Evolutionary conservation across 1,139 yeast genomes (phyloP).

Genomic region (Kodamaea alishanica): DNA sequence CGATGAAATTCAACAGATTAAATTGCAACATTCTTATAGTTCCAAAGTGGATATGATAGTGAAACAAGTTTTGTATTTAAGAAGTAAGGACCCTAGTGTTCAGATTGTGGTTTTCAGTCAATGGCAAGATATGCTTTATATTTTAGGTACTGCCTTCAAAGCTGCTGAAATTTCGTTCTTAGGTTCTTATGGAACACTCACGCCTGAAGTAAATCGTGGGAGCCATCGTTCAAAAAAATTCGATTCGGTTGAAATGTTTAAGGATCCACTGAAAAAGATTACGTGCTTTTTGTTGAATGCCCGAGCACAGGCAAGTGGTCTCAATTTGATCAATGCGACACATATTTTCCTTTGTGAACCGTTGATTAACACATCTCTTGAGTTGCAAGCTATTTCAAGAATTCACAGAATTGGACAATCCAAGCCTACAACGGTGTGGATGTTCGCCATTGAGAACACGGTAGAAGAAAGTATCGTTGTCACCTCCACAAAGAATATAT

Average conservation of each 20-base stretch:
- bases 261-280: slow-evolving; percentile 51
- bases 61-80: slow-evolving; percentile 63
- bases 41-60: slow-evolving; percentile 83
- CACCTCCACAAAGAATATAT: slow-evolving; percentile 49
- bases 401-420: slow-evolving; percentile 91
- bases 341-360: slow-evolving; percentile 92
- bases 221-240: slow-evolving; percentile 28
- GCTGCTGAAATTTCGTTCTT: slow-evolving; percentile 54
- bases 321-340: slow-evolving; percentile 85
- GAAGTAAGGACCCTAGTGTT: slow-evolving; percentile 53
- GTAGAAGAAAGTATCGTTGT: slow-evolving; percentile 88
- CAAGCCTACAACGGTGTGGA: slow-evolving; percentile 80
- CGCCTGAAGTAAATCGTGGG: slow-evolving; percentile 29
- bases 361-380: slow-evolving; percentile 80
- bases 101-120: slow-evolving; percentile 88
- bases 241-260: slow-evolving; percentile 60
- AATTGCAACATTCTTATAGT: slow-evolving; percentile 57
- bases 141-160: slow-evolving; percentile 64
- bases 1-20: slow-evolving; percentile 42
- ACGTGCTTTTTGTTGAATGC: slow-evolving; percentile 86
- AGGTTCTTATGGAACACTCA: slow-evolving; percentile 37
- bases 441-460: slow-evolving; percentile 76
- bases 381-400: slow-evolving; percentile 86
- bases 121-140: slow-evolving; percentile 71
- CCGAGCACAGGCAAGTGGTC: slow-evolving; percentile 82